Evolutionary conservation across 1,284 basidiomycete species (phyloP).

Genomic region (Neolentinus lepideus): DNA sequence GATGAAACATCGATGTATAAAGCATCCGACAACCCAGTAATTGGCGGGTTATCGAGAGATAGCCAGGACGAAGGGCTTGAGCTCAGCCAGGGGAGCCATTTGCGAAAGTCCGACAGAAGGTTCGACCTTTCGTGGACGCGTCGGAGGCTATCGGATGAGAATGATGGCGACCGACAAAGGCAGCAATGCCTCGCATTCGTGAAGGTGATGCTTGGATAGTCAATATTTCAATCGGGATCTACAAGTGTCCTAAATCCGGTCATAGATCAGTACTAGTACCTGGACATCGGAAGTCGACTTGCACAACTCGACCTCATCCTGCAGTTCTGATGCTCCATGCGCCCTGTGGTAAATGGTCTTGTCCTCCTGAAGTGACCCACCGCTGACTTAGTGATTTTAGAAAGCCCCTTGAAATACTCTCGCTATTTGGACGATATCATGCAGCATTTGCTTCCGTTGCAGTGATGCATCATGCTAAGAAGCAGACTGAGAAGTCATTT

Average conservation of each 20-base stretch:
- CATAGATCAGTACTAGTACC: not conserved
- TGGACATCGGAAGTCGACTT: not conserved
- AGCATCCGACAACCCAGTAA: not conserved
- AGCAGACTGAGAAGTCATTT: not conserved
- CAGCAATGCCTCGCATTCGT: not conserved
- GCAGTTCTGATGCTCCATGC: not conserved
- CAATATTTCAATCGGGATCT: not conserved
- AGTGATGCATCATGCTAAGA: not conserved
- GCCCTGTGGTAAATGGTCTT: not conserved
- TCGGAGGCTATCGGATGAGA: not conserved
- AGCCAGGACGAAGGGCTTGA: not conserved
- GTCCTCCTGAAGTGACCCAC: not conserved
- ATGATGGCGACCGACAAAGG: not conserved
- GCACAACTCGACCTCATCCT: not conserved
- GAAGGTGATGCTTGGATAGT: not conserved
- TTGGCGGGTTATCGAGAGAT: not conserved
- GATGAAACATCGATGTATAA: not conserved
- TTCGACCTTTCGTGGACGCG: not conserved
- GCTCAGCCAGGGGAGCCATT: not conserved
- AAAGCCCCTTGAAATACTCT: not conserved
- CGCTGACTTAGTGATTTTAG: not conserved
- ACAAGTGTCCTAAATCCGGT: not conserved
- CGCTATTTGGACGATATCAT: not conserved
- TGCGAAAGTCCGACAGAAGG: not conserved
- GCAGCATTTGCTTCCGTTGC: not conserved